Conservation (phyloP, 306 rosid species). For the Quercus agrifolia region DNA sequence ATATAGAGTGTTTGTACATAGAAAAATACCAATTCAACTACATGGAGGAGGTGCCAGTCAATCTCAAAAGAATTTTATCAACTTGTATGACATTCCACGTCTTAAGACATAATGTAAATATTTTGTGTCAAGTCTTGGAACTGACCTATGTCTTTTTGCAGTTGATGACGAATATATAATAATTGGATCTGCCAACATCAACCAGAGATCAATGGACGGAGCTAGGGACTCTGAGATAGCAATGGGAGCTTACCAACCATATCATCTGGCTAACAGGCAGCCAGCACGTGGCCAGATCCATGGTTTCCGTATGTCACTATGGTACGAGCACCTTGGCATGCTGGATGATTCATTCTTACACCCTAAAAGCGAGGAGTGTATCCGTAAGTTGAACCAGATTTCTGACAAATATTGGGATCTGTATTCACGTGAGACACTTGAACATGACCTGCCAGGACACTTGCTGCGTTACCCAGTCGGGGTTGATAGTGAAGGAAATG, state of each 20-base stretch:
- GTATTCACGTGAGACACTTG: slow-evolving; percentile 49
- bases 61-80: not conserved
- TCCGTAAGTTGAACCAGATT: slow-evolving; percentile 50
- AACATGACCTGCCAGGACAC: slow-evolving; percentile 72
- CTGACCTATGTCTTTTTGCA: slow-evolving; percentile 18
- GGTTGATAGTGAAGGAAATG: slow-evolving; percentile 41
- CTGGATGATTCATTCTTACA: slow-evolving; percentile 41
- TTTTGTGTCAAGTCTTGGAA: not conserved
- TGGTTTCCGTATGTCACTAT: slow-evolving; percentile 65
- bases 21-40: no score
- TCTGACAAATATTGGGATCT: slow-evolving; percentile 76
- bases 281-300: slow-evolving; percentile 68
- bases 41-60: not conserved
- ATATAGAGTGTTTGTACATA: no score
- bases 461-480: slow-evolving; percentile 61
- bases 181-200: slow-evolving; percentile 76
- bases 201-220: slow-evolving; percentile 82
- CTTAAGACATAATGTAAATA: not conserved
- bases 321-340: slow-evolving; percentile 83
- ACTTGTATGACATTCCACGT: not conserved
- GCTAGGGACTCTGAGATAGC: slow-evolving; percentile 72
- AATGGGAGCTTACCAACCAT: slow-evolving; percentile 71
- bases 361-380: slow-evolving; percentile 57
- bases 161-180: slow-evolving; percentile 78
- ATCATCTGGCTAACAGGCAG: slow-evolving; percentile 45